A percentile compares a stretch with the other conserved stretches of the same genome.
phyloP scores from a whole-genome alignment of 176 grass and related monocot genomes.

The maize (Zea mays) region Zm-B73-REFERENCE-NAM-5.0 NC_050100.1:151557001-151557500 shows the following conservation, averaged over 20 bases:
- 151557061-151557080: no score
- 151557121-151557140: no score
- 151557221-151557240: neutral
- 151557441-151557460: constrained; percentile 38
- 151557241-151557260: neutral
- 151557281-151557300: neutral
- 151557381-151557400: neutral
- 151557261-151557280: neutral
- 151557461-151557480: constrained; percentile 27
- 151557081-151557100: no score
- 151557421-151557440: constrained; percentile 40
- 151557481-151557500: constrained; percentile 24
- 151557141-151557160: no score
- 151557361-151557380: neutral
- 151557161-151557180: neutral
- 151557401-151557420: constrained; percentile 63
- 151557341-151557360: neutral
- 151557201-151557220: neutral
- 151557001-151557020: neutral
- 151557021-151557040: neutral
- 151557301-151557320: neutral
- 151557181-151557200: neutral
- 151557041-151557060: no score
- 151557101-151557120: no score
- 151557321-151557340: neutral